These are phyloP conservation scores for Stephania yunnanensis DNA, from an alignment of 164 flowering plant species.

Conservation along the genomic window DNA sequence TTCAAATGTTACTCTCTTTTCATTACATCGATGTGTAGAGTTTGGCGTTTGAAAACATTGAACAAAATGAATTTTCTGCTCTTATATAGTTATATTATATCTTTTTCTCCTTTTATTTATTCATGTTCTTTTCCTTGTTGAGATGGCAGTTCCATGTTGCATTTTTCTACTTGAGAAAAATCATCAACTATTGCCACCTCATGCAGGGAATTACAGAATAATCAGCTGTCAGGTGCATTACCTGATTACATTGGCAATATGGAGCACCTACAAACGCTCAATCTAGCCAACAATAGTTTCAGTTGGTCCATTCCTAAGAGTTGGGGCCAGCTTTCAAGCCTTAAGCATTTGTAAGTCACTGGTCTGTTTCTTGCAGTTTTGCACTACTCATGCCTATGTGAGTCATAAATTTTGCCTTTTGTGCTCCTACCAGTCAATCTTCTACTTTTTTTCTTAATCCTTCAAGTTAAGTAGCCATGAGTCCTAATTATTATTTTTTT, in stretches of 20 bases:
- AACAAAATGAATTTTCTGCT: not conserved
- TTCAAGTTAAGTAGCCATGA: not conserved
- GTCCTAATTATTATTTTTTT: not conserved
- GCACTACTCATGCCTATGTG: not conserved
- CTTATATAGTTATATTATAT: not conserved
- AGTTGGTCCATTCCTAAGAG: conserved; percentile 57
- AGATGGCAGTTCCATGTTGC: not conserved
- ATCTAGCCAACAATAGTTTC: conserved; percentile 71
- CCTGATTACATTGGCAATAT: conserved; percentile 68
- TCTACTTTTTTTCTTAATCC: not conserved
- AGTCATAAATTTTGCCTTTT: not conserved
- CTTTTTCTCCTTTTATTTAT: not conserved
- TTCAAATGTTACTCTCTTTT: not conserved
- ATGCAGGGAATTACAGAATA: conserved; percentile 83
- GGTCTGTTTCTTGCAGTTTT: not conserved
- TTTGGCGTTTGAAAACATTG: not conserved
- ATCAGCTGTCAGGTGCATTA: conserved; percentile 61
- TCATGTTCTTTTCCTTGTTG: not conserved
- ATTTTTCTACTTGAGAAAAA: not conserved
- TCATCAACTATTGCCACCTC: conserved; percentile 9
- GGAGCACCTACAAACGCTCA: conserved; percentile 53
- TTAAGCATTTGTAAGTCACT: conserved; percentile 68
- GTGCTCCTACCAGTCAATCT: not conserved
- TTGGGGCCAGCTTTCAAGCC: conserved; percentile 66
- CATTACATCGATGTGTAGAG: not conserved